Percentiles rank a stretch among this genome's conserved stretches.
Conservation (phyloP, 2,329 filamentous ascomycete species). For the Mycosphaerella arachidis region DNA sequence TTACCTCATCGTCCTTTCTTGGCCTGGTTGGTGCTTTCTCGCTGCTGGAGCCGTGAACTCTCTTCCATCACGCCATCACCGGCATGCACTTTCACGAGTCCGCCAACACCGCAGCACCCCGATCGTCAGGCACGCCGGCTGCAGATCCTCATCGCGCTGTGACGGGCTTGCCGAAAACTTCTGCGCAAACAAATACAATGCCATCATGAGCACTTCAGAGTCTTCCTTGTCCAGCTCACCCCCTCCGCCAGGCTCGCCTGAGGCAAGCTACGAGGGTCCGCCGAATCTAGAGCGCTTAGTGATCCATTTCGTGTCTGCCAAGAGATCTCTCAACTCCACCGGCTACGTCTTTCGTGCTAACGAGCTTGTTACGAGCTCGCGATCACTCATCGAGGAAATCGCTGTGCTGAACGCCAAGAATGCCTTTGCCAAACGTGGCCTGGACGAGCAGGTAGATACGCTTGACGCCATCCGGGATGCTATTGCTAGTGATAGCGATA, state of each 20-base stretch:
- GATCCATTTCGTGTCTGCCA: constrained; percentile 77
- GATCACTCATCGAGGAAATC: constrained; percentile 71
- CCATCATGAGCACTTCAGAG: constrained; percentile 12
- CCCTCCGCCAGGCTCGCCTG: constrained; percentile 40
- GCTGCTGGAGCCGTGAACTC: neutral
- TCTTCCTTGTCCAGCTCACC: constrained; percentile 25
- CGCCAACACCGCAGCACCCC: neutral
- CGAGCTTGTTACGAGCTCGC: constrained; percentile 73
- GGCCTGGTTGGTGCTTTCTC: neutral
- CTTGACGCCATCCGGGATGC: constrained; percentile 42
- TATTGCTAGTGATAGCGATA: constrained; percentile 39
- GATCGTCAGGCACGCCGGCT: neutral
- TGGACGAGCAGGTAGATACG: constrained; percentile 43
- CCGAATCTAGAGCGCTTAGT: constrained; percentile 70
- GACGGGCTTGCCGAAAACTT: neutral
- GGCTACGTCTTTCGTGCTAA: constrained; percentile 76
- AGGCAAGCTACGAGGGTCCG: constrained; percentile 38
- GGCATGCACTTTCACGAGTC: neutral
- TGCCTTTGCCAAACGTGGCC: constrained; percentile 38
- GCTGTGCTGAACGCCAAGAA: constrained; percentile 61
- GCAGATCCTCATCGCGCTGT: neutral
- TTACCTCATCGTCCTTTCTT: neutral
- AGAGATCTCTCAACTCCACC: constrained; percentile 80
- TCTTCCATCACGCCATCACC: neutral
- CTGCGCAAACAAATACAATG: neutral